Evolutionary conservation across 129 eudicot species (phyloP).

Genomic region (Arctium lappa): DNA sequence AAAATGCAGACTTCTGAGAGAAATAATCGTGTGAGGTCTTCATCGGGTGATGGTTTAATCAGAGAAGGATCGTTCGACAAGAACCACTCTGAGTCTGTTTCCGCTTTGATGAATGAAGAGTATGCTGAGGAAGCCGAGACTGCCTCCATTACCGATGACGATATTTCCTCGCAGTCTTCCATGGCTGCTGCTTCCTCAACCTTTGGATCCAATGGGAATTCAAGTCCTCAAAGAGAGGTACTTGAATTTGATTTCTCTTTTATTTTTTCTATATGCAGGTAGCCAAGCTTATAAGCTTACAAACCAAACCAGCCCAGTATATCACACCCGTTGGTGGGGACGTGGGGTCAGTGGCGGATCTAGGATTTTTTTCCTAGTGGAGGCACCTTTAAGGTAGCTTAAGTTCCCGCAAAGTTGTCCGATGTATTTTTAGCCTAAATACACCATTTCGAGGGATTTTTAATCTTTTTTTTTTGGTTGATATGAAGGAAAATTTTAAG

Average conservation of each 20-base stretch:
- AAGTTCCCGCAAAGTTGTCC: too few species aligned
- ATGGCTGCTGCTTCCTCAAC: conserved; percentile 39
- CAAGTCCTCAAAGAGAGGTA: conserved; percentile 45
- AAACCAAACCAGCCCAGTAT: too few species aligned
- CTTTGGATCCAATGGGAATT: conserved; percentile 37
- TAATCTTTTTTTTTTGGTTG: too few species aligned
- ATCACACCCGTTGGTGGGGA: too few species aligned
- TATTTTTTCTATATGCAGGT: not conserved
- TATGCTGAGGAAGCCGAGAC: conserved; percentile 86
- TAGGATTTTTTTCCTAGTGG: too few species aligned
- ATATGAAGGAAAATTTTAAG: too few species aligned
- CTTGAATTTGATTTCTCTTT: not conserved
- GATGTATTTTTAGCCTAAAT: too few species aligned
- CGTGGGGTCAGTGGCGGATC: too few species aligned
- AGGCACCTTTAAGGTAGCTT: too few species aligned
- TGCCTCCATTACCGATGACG: conserved; percentile 61
- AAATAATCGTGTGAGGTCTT: conserved; percentile 33
- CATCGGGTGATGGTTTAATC: conserved; percentile 37
- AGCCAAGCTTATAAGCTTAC: not conserved
- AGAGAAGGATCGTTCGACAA: conserved; percentile 54
- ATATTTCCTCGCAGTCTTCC: conserved; percentile 72
- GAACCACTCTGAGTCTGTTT: conserved; percentile 51
- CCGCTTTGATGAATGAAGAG: conserved; percentile 72
- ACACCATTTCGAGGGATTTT: too few species aligned
- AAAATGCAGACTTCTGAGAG: conserved; percentile 51